A percentile compares a stretch with the other conserved stretches of the same genome.
Evolutionary conservation across 2,329 filamentous ascomycete species (phyloP).

Genomic region (Paradendryphiella salina): DNA sequence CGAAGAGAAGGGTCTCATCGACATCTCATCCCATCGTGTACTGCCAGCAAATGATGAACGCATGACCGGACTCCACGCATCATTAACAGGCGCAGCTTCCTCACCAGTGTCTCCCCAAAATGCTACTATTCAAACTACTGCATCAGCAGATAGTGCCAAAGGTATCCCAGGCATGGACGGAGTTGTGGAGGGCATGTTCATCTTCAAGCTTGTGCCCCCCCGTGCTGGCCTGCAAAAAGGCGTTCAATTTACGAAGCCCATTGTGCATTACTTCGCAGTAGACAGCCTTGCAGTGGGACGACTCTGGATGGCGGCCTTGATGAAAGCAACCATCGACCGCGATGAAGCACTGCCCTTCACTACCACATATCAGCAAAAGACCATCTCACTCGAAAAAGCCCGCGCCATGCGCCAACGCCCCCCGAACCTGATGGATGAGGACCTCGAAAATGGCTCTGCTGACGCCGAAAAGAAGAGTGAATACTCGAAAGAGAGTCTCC

Average conservation of each 20-base stretch:
- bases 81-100: constrained; percentile 81
- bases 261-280: constrained; percentile 96
- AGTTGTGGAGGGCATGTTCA: constrained; percentile 74
- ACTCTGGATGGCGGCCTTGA: constrained; percentile 96
- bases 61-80: constrained; percentile 86
- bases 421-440: constrained; percentile 75
- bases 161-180: constrained; percentile 35
- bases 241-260: constrained; percentile 96
- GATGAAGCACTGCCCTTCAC: constrained; percentile 77
- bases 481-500: constrained; percentile 42
- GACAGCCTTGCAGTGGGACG: constrained; percentile 86
- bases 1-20: constrained; percentile 92
- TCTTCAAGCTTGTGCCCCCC: constrained; percentile 96
- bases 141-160: constrained; percentile 44
- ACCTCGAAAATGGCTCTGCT: constrained; percentile 37
- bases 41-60: constrained; percentile 90
- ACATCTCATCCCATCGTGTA: constrained; percentile 97
- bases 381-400: constrained; percentile 88
- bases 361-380: constrained; percentile 95
- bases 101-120: constrained; percentile 62
- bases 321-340: constrained; percentile 98
- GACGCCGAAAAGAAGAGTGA: constrained; percentile 37
- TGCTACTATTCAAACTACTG: constrained; percentile 46
- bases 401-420: constrained; percentile 85
- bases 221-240: constrained; percentile 83